phyloP scores from a whole-genome alignment of 2,329 filamentous ascomycete genomes.

The Colletotrichum noveboracense region DNA sequence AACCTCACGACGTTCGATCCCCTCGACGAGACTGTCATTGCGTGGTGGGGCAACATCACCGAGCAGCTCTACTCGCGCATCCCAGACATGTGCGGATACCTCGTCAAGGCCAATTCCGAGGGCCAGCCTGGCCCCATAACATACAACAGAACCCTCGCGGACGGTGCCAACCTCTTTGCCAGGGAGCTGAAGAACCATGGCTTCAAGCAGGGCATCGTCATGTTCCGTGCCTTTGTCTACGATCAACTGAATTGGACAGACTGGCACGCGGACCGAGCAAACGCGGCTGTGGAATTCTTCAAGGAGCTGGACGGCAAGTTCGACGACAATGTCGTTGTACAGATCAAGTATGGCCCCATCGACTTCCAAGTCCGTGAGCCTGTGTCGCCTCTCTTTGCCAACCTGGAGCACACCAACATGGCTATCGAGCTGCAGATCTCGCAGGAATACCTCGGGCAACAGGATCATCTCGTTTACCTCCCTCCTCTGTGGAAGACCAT shows the following conservation, averaged over 20 bases:
- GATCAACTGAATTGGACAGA: conserved; percentile 59
- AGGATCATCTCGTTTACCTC: conserved; percentile 71
- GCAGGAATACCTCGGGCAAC: conserved; percentile 76
- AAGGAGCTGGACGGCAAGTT: conserved; percentile 68
- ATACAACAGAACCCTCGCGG: conserved; percentile 72
- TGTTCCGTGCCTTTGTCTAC: conserved; percentile 78
- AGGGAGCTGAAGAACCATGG: conserved; percentile 60
- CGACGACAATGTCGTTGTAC: conserved; percentile 72
- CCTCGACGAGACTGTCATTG: conserved; percentile 61
- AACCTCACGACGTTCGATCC: conserved; percentile 69
- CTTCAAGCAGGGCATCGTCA: conserved; percentile 54
- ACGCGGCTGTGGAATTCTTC: conserved; percentile 73
- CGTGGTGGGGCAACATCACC: conserved; percentile 68
- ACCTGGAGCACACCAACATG: conserved; percentile 45
- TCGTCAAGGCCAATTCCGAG: conserved; percentile 76
- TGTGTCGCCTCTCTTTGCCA: conserved; percentile 66
- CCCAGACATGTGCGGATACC: conserved; percentile 72
- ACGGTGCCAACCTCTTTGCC: conserved; percentile 74
- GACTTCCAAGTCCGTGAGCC: conserved; percentile 77
- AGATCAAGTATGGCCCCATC: conserved; percentile 78
- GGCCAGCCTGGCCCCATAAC: conserved; percentile 72
- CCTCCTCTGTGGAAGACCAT: conserved; percentile 72
- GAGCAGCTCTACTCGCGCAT: conserved; percentile 63
- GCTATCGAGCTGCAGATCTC: conserved; percentile 71
- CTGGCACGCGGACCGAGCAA: conserved; percentile 73